phyloP scores from a whole-genome alignment of 768 basidiomycete species.

The Kwoniella mangroviensis region DNA sequence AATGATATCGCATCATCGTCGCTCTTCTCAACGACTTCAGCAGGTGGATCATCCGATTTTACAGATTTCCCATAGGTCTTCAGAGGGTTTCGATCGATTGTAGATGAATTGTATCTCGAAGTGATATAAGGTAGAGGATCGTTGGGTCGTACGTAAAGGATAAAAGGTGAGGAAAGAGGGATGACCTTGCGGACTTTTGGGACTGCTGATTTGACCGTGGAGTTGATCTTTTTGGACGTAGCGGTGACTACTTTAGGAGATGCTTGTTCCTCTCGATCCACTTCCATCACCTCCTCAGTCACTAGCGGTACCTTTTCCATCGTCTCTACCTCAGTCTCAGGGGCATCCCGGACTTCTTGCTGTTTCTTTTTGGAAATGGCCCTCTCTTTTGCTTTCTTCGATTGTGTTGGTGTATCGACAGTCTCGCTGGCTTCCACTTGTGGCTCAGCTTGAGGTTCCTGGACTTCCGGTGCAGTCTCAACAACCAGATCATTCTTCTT shows the following conservation, averaged over 20 bases:
- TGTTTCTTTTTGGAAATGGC: not conserved
- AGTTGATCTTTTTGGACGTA: not conserved
- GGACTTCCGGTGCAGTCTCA: not conserved
- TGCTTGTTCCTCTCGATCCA: not conserved
- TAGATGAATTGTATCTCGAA: constrained; percentile 9
- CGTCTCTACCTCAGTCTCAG: too few relatives aligned
- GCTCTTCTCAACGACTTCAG: not conserved
- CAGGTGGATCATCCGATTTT: not conserved
- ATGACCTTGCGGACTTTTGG: not conserved
- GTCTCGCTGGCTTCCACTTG: not conserved
- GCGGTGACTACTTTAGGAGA: not conserved
- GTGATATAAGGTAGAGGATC: constrained; percentile 11
- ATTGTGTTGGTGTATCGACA: not conserved
- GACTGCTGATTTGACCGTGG: not conserved
- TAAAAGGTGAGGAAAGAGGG: constrained; percentile 14
- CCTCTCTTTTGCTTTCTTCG: not conserved
- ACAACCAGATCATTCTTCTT: not conserved
- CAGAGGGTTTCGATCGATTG: not conserved
- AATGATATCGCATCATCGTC: not conserved
- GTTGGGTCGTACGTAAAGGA: constrained; percentile 12
- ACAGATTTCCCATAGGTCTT: constrained; percentile 3
- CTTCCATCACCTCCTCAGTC: not conserved
- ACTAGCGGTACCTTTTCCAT: too few relatives aligned
- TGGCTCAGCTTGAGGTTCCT: not conserved
- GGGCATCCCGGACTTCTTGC: not conserved